A percentile compares a stretch with the other conserved stretches of the same genome.
phyloP scores from a whole-genome alignment of 106 monocot genomes.

The Agapanthus africanus region DNA sequence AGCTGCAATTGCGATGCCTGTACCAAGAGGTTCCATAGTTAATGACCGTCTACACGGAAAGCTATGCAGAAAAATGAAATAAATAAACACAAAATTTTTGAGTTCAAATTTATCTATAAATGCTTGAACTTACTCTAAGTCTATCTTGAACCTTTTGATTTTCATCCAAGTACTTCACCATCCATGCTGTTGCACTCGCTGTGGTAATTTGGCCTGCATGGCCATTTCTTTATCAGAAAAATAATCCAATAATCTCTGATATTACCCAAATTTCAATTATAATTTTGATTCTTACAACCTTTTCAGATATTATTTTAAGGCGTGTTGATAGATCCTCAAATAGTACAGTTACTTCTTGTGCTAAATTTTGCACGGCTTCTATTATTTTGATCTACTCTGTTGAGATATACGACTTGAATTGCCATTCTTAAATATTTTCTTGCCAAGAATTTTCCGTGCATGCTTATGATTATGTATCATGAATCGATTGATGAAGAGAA shows the following conservation, averaged over 20 bases:
- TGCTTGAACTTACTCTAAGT: slow-evolving; percentile 35
- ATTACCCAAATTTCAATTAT: no score
- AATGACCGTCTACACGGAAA: neutral
- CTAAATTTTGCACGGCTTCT: no score
- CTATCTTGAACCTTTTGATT: slow-evolving; percentile 55
- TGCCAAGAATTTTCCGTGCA: no score
- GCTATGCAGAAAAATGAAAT: neutral
- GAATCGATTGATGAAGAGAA: no score
- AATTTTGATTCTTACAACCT: no score
- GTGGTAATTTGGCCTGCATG: slow-evolving; percentile 76
- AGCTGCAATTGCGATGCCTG: slow-evolving; percentile 35
- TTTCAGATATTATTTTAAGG: no score
- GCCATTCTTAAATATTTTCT: no score
- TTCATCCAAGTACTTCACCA: slow-evolving; percentile 78
- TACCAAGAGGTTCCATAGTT: neutral
- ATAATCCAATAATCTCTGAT: neutral
- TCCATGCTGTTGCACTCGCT: slow-evolving; percentile 79
- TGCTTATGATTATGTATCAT: no score
- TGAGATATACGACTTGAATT: no score
- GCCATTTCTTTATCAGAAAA: neutral
- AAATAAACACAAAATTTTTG: neutral
- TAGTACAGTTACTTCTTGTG: no score
- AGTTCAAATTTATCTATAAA: neutral
- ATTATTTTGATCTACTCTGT: no score
- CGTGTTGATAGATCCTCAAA: no score